phyloP scores from a whole-genome alignment of 2,329 filamentous ascomycete genomes.

The Fusarium compactum region DNA sequence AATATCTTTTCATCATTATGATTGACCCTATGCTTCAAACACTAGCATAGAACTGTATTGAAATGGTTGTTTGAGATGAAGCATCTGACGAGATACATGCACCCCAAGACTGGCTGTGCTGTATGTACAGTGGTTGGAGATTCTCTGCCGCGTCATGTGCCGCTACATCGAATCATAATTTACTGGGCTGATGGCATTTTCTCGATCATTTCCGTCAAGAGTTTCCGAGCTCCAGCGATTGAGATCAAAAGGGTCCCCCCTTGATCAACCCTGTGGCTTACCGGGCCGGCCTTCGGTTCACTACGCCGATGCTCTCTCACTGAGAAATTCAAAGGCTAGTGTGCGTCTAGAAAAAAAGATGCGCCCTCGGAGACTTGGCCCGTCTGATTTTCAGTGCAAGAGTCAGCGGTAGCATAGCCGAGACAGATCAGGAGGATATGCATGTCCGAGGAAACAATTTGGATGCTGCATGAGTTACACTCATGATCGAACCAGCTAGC shows the following conservation, averaged over 20 bases:
- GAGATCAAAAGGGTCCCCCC: constrained; percentile 28
- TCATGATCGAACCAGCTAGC: constrained; percentile 6
- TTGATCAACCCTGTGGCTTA: constrained; percentile 19
- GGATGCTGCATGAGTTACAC: constrained; percentile 14
- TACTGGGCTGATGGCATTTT: constrained; percentile 28
- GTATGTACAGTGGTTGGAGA: neutral
- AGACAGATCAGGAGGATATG: constrained; percentile 29
- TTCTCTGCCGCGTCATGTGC: constrained; percentile 33
- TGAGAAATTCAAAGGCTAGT: constrained; percentile 25
- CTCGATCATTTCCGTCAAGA: constrained; percentile 27
- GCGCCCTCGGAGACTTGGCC: constrained; percentile 24
- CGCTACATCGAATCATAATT: constrained; percentile 32
- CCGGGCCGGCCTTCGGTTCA: constrained; percentile 36
- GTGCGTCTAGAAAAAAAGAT: constrained; percentile 22
- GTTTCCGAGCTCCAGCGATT: constrained; percentile 7
- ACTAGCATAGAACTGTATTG: constrained; percentile 1
- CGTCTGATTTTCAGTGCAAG: constrained; percentile 26
- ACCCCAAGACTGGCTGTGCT: constrained; percentile 1
- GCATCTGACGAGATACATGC: constrained; percentile 8
- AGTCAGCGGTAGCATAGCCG: constrained; percentile 34
- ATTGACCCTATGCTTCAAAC: neutral
- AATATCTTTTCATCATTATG: neutral
- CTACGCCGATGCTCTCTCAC: constrained; percentile 24
- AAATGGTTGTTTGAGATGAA: constrained; percentile 7
- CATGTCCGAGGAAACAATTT: constrained; percentile 12